A percentile compares a stretch with the other conserved stretches of the same genome.
Conservation (phyloP, 2,329 filamentous ascomycete genomes). For the Fusarium armeniacum region DNA sequence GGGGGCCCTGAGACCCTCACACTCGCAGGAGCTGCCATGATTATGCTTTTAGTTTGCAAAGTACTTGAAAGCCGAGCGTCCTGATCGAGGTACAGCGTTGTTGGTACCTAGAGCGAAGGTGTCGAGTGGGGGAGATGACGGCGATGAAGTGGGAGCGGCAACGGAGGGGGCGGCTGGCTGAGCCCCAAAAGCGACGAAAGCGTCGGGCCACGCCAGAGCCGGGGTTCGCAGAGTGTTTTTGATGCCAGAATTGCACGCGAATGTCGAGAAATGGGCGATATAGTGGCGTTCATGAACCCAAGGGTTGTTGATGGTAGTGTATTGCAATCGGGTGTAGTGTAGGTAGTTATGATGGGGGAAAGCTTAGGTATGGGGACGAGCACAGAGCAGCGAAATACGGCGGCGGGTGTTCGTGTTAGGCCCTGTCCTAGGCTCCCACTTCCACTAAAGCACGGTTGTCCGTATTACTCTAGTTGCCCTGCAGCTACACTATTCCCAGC, state of each 20-base stretch:
- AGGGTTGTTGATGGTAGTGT: conserved; percentile 5
- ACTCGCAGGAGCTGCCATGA: conserved; percentile 55
- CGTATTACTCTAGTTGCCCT: conserved; percentile 13
- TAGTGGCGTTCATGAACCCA: conserved; percentile 48
- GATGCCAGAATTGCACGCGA: conserved; percentile 36
- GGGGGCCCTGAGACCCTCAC: conserved; percentile 97
- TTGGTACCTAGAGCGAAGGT: conserved; percentile 36
- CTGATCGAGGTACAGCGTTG: conserved; percentile 22
- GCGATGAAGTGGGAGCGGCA: conserved; percentile 37
- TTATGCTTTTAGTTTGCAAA: conserved; percentile 36
- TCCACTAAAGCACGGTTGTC: conserved; percentile 29
- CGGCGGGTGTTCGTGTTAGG: conserved; percentile 24
- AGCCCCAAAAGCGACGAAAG: conserved; percentile 44
- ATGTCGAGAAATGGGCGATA: conserved; percentile 40
- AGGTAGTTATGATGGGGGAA: conserved; percentile 26
- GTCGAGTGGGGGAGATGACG: conserved; percentile 44
- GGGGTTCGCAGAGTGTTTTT: conserved; percentile 22
- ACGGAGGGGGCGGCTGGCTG: conserved; percentile 41
- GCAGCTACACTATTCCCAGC: conserved; percentile 13
- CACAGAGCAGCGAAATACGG: conserved; percentile 24
- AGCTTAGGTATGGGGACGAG: conserved; percentile 26
- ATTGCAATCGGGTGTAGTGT: neutral
- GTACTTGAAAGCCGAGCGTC: conserved; percentile 22
- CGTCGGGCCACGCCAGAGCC: conserved; percentile 43
- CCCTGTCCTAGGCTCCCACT: conserved; percentile 32